Evolutionary conservation across 768 basidiomycete species (phyloP), one percentile per base, ranked within the genome.

Genomic region (Russula dissimulans): DNA sequence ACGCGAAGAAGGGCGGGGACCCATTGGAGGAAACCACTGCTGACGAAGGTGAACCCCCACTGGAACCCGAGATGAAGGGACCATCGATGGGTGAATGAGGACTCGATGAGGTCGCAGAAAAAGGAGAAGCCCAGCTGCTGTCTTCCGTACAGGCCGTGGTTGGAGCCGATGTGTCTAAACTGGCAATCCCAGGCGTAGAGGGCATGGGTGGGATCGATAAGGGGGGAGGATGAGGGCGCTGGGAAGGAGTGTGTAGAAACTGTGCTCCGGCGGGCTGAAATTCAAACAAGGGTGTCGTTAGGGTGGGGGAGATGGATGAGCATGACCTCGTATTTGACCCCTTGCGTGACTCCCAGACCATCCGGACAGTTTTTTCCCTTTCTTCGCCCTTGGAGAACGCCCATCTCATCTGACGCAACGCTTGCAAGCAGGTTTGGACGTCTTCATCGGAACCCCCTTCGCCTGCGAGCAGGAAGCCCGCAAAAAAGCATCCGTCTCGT

Each of bases 401-500:
- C 93, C 93, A 97, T 11, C 83, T 81, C 81, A 94, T 88, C 68
- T 89, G 83, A 4, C 80, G 71, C n/a, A 95, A 78, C 9, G 91
- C 91, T 5, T 79, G 76, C 4, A 94, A 74, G 67, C 90, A 95
- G 29, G 75, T 61, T 34, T 76, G 70, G 22, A 77, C 72, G 56
- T 83, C 79, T 17, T 86, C 83, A 5, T 81, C 75, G 15, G 73
- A 61, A 9, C 80, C 82, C 8, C 74, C 70, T 59, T 81, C 83
- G 39, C 73, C 67, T 0, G 88, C 89, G 6, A 91, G 79, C 42
- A 93, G 74, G 62, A 87, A 81, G 2, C 84, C 91, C 4, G 90
- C 89, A 67, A 87, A 95, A 78, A 87, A 95, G 67, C 87, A 91
- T 3, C 94, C 94, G 67, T 95, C 93, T 18, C 89, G 82, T 55